Conservation (phyloP, 2,329 filamentous ascomycete species). For the Trichoderma harzianum region DNA sequence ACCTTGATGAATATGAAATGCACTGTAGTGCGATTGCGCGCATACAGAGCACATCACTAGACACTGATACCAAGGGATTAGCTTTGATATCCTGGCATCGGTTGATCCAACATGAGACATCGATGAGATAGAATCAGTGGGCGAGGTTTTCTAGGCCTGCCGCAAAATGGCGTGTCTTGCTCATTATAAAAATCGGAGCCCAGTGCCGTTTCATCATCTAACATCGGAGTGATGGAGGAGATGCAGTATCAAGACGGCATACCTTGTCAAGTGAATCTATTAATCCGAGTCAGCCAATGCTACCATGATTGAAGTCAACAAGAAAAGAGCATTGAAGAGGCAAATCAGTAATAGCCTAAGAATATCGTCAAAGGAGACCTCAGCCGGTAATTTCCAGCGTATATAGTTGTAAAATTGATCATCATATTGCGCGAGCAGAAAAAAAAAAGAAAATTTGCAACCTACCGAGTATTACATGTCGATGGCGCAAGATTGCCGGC, state of each 20-base stretch:
- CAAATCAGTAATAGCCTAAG: conserved; percentile 82
- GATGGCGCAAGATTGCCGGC: not conserved
- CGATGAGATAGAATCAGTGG: conserved; percentile 65
- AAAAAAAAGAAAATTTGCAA: conserved; percentile 9
- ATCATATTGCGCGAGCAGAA: conserved; percentile 37
- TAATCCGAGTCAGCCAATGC: conserved; percentile 32
- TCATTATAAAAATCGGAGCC: conserved; percentile 79
- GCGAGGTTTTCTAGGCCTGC: conserved; percentile 99
- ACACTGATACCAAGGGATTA: conserved; percentile 19
- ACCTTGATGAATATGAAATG: not conserved
- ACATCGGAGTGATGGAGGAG: conserved; percentile 24
- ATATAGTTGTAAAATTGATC: conserved; percentile 66
- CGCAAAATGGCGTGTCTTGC: conserved; percentile 83
- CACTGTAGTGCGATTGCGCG: not conserved
- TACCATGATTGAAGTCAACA: not conserved
- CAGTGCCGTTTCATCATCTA: conserved; percentile 91
- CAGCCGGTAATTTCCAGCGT: conserved; percentile 97
- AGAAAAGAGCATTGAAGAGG: conserved; percentile 7
- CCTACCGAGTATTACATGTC: conserved; percentile 29
- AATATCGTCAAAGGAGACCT: conserved; percentile 78
- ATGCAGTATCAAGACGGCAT: conserved; percentile 26
- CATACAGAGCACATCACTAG: not conserved
- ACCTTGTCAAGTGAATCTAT: conserved; percentile 33
- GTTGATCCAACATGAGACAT: not conserved
- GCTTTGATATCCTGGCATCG: not conserved